These are phyloP conservation scores for Lactarius evosmus DNA, from an alignment of 768 basidiomycete species.

Conservation along the genomic window DNA sequence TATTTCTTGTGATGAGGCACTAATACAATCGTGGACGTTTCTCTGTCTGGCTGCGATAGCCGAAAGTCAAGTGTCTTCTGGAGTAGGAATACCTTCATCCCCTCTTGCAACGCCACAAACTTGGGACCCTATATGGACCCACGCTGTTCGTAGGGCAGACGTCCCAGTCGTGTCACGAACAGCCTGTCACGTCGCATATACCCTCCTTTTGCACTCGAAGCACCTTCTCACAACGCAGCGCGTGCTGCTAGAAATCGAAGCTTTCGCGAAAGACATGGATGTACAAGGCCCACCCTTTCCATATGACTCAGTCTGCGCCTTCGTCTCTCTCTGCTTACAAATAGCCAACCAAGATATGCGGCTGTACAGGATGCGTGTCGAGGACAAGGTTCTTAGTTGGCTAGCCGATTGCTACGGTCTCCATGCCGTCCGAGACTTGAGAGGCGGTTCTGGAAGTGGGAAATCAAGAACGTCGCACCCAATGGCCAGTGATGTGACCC, in stretches of 20 bases:
- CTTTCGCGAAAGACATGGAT: conserved; percentile 76
- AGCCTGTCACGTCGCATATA: conserved; percentile 67
- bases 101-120: conserved; percentile 16
- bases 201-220: conserved; percentile 47
- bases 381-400: conserved; percentile 85
- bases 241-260: conserved; percentile 71
- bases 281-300: conserved; percentile 88
- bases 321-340: conserved; percentile 65
- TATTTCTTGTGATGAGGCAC: conserved; percentile 59
- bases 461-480: conserved; percentile 49
- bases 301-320: conserved; percentile 85
- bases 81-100: conserved; percentile 12
- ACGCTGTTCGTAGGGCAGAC: conserved; percentile 71
- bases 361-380: conserved; percentile 79
- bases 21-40: conserved; percentile 82
- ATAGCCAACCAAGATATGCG: conserved; percentile 79
- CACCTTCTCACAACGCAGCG: conserved; percentile 52
- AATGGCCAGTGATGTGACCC: conserved; percentile 57
- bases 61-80: conserved; percentile 22
- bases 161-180: conserved; percentile 70
- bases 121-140: conserved; percentile 83
- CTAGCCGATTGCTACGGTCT: conserved; percentile 67
- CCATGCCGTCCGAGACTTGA: conserved; percentile 35
- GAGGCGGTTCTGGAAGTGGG: conserved; percentile 38
- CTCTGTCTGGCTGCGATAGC: conserved; percentile 75